These are phyloP conservation scores for Phytopythium montanum DNA, from an alignment of 352 stramenopile species.

Conservation along the genomic window DNA sequence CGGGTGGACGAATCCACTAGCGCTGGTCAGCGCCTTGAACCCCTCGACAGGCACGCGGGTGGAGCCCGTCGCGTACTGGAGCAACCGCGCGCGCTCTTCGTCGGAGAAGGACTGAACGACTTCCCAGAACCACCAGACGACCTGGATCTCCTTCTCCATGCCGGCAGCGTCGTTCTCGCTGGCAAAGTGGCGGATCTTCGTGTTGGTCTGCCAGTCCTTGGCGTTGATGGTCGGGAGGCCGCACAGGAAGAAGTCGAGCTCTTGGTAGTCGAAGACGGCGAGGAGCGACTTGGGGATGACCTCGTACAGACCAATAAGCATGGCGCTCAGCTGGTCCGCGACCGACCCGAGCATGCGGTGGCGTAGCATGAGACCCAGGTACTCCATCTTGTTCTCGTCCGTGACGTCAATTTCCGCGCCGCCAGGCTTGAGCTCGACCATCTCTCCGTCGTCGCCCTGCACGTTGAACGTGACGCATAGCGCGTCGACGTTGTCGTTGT, in stretches of 20 bases:
- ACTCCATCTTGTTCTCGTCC: conserved; percentile 93
- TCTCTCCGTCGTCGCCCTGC: conserved; percentile 57
- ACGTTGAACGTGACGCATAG: conserved; percentile 79
- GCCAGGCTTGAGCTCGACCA: conserved; percentile 90
- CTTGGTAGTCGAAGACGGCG: conserved; percentile 92
- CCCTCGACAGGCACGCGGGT: conserved; percentile 91
- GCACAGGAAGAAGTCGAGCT: conserved; percentile 95
- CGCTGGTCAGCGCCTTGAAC: conserved; percentile 77
- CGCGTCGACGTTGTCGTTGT: conserved; percentile 65
- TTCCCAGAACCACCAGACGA: conserved; percentile 92
- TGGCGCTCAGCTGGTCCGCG: conserved; percentile 81
- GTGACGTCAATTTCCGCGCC: conserved; percentile 92
- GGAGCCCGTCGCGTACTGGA: conserved; percentile 98
- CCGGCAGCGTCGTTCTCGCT: conserved; percentile 42
- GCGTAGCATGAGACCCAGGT: conserved; percentile 92
- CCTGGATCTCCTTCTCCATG: conserved; percentile 52
- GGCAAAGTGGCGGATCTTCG: conserved; percentile 38
- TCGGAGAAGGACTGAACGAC: conserved; percentile 79
- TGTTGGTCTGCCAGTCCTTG: conserved; percentile 85
- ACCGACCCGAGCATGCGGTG: conserved; percentile 93
- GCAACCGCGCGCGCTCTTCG: conserved; percentile 93
- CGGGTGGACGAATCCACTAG: conserved; percentile 71
- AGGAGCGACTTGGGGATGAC: conserved; percentile 90
- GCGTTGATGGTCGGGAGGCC: conserved; percentile 82
- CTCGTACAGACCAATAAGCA: conserved; percentile 91